Base-by-base conservation (phyloP, 1,139 yeast species). In the Hansenula lynferdii region DNA sequence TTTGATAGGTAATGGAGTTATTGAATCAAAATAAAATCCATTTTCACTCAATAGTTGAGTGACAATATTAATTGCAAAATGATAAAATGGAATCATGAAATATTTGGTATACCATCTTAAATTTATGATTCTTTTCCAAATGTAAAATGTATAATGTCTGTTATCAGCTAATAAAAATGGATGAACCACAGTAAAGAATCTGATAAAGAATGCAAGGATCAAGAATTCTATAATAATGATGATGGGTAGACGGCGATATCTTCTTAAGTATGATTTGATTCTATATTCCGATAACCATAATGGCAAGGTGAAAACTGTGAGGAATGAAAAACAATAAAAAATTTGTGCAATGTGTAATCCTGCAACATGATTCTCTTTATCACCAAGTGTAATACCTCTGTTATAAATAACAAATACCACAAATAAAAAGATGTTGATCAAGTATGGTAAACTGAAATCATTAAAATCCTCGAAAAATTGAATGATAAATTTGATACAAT, bases 131-230 rank as follows among this genome's bases (percentile, higher is more conserved):
- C 74, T 74, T 41, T 77, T 75, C 75, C 85, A 86, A 28, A 92
- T 64, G 62, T 92, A 94, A 57, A 92, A 92, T 0, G 96, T 80
- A 57, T 80, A 87, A 58, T 92, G 98, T 47, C 98, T 77, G 62
- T 94, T 94, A 58, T 94, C 99, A 0, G 98, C 95, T 35, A 90
- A 68, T 30, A 92, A 61, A 60, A 90, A 94, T 10, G 97, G 97
- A 57, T 94, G 98, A 5, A 80, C 80, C 9, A 82, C 68, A 0
- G 96, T 85, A 55, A 74, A 82, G 38, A 69, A 67, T 29, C 77
- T 69, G 26, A 87, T 71, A 2, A 77, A 54, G 21, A 64, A 49
- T 44, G 66, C 68, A 24, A 87, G 77, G 0, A 61, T 48, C n/a
- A 57, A 21, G 43, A 59, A 40, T 42, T 65, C 69, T 17, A 62